phyloP scores from a whole-genome alignment of 345 rosid species.

The Dimocarpus longan region DNA sequence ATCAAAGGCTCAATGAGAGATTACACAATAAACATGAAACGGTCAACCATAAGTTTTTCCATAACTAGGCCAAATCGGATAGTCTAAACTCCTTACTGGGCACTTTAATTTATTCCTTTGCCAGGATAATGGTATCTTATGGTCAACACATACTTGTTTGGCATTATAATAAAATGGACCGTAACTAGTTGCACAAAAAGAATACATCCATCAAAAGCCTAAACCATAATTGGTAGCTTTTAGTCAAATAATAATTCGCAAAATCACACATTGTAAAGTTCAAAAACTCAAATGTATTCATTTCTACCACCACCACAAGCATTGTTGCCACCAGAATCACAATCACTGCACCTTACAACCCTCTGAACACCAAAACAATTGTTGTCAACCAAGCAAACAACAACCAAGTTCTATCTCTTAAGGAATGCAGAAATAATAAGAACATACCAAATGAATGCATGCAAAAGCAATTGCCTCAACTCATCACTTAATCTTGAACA shows the following conservation, averaged over 20 bases:
- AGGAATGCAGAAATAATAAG: background rate
- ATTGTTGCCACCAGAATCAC: background rate
- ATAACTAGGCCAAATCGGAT: background rate
- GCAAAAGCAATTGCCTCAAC: background rate
- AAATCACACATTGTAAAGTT: background rate
- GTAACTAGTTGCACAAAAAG: background rate
- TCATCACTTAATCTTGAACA: background rate
- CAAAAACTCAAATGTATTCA: background rate
- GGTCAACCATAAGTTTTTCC: background rate
- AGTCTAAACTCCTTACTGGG: background rate
- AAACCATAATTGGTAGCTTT: background rate
- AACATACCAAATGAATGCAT: background rate
- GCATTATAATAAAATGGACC: background rate
- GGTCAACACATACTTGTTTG: background rate
- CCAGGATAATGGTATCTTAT: background rate
- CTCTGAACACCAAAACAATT: conserved; percentile 5
- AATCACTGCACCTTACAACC: background rate
- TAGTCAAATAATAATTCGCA: background rate
- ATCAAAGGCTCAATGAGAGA: background rate
- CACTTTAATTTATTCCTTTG: background rate
- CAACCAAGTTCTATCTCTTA: background rate
- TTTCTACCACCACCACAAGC: background rate
- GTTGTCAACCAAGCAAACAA: background rate
- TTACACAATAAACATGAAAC: background rate
- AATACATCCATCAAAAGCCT: background rate